Evolutionary conservation across 768 basidiomycete genomes (phyloP).

Genomic region (Tulasnella sp.): DNA sequence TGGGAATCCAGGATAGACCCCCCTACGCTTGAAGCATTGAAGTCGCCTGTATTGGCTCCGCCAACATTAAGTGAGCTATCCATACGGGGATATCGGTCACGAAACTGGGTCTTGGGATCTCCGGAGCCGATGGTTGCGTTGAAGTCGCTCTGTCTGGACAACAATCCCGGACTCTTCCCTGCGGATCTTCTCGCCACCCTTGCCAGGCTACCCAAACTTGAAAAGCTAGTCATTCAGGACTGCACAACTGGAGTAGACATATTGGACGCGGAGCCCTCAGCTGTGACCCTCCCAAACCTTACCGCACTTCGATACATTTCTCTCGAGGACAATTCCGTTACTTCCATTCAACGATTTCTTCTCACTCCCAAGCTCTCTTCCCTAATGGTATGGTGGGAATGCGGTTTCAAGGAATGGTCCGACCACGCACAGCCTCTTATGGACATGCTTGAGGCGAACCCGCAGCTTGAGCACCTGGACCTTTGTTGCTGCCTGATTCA

Average conservation of each 20-base stretch:
- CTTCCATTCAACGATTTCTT: not conserved
- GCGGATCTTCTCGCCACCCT: not conserved
- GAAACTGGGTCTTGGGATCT: not conserved
- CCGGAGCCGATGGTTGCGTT: not conserved
- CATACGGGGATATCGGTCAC: not conserved
- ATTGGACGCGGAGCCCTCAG: not conserved
- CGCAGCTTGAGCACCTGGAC: not conserved
- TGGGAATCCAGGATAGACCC: too few relatives aligned
- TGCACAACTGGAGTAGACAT: not conserved
- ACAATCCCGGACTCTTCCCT: not conserved
- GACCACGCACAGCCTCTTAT: not conserved
- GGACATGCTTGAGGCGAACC: not conserved
- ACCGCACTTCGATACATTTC: not conserved
- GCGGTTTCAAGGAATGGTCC: not conserved
- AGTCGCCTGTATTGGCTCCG: not conserved
- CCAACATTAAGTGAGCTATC: not conserved
- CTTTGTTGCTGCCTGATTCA: not conserved
- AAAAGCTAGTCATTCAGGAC: not conserved
- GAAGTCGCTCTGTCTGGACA: not conserved
- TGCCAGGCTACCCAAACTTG: not conserved
- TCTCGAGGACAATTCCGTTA: not conserved
- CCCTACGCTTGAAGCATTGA: not conserved
- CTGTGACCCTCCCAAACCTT: not conserved
- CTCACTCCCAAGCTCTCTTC: not conserved
- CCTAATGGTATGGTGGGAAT: not conserved